Evolutionary conservation across 2,329 filamentous ascomycete genomes (phyloP).

Genomic region (Nigrospora sphaerica): DNA sequence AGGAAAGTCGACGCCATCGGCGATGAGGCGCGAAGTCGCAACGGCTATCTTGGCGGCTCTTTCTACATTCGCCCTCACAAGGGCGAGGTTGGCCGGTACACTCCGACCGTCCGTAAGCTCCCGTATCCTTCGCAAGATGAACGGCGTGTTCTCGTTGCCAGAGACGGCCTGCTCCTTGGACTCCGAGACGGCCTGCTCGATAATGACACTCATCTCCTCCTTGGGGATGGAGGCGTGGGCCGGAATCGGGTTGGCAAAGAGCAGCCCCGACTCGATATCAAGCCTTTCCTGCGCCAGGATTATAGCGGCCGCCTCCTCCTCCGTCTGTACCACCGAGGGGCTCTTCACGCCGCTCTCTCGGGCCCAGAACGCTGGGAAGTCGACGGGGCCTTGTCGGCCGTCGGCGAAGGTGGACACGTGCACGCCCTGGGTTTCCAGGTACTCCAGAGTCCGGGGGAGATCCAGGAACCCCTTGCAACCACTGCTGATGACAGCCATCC

Average conservation of each 20-base stretch:
- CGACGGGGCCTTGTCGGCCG: slow-evolving; percentile 62
- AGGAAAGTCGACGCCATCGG: slow-evolving; percentile 13
- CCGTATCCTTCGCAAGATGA: slow-evolving; percentile 70
- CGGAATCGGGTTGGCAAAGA: slow-evolving; percentile 87
- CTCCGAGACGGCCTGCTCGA: slow-evolving; percentile 60
- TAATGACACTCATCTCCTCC: slow-evolving; percentile 61
- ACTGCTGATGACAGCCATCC: slow-evolving; percentile 80
- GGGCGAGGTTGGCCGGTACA: slow-evolving; percentile 64
- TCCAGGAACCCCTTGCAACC: slow-evolving; percentile 97
- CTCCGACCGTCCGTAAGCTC: slow-evolving; percentile 68
- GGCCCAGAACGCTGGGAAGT: slow-evolving; percentile 91
- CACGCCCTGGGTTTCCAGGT: slow-evolving; percentile 65
- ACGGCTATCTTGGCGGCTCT: slow-evolving; percentile 48
- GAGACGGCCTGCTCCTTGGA: slow-evolving; percentile 57
- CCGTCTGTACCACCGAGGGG: slow-evolving; percentile 66
- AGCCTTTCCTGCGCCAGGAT: slow-evolving; percentile 71
- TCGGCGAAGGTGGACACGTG: slow-evolving; percentile 86
- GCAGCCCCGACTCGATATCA: slow-evolving; percentile 67
- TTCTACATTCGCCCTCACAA: slow-evolving; percentile 46
- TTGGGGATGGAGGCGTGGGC: slow-evolving; percentile 62
- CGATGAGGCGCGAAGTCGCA: slow-evolving; percentile 40
- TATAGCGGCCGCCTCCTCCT: slow-evolving; percentile 82
- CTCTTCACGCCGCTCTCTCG: slow-evolving; percentile 78
- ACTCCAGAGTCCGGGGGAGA: slow-evolving; percentile 80
- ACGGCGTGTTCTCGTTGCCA: slow-evolving; percentile 79